These are phyloP conservation scores for Spirogloea muscicola DNA, from an alignment of 139 green algal genomes.

Conservation along the genomic window DNA sequence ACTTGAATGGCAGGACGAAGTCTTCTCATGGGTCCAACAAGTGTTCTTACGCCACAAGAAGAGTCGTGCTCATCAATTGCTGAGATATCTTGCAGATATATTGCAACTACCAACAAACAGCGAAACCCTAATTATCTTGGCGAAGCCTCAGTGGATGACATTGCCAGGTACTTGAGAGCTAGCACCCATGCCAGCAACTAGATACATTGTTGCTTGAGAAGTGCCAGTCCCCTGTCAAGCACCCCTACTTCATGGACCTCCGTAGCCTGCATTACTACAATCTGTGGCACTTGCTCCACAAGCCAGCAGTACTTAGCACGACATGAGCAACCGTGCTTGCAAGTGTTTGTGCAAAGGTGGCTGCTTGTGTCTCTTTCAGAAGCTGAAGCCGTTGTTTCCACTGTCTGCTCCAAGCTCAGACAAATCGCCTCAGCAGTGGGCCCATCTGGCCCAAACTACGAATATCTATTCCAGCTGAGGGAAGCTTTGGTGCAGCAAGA, in stretches of 20 bases:
- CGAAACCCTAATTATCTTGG: conserved; percentile 34
- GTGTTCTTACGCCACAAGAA: too few species aligned
- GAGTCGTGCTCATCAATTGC: too few species aligned
- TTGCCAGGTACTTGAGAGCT: conserved; percentile 7
- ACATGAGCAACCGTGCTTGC: not conserved
- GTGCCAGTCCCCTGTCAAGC: too few species aligned
- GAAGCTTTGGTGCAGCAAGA: conserved; percentile 3
- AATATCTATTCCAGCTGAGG: conserved; percentile 39
- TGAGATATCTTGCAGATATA: not conserved
- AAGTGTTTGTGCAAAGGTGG: not conserved
- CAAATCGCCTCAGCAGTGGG: conserved; percentile 22
- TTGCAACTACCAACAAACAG: conserved; percentile 8
- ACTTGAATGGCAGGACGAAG: too few species aligned
- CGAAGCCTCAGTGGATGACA: conserved; percentile 15
- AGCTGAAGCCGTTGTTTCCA: too few species aligned
- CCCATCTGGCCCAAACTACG: conserved; percentile 23
- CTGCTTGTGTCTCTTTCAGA: conserved; percentile 3
- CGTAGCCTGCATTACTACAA: not conserved
- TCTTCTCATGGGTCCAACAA: too few species aligned
- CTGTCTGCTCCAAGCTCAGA: too few species aligned
- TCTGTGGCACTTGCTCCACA: not conserved
- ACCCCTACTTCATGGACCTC: not conserved
- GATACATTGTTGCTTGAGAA: too few species aligned
- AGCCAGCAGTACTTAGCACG: not conserved
- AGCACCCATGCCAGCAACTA: not conserved